phyloP scores from a whole-genome alignment of 1,139 yeast species.

The Kurtzmaniella quercitrusa region DNA sequence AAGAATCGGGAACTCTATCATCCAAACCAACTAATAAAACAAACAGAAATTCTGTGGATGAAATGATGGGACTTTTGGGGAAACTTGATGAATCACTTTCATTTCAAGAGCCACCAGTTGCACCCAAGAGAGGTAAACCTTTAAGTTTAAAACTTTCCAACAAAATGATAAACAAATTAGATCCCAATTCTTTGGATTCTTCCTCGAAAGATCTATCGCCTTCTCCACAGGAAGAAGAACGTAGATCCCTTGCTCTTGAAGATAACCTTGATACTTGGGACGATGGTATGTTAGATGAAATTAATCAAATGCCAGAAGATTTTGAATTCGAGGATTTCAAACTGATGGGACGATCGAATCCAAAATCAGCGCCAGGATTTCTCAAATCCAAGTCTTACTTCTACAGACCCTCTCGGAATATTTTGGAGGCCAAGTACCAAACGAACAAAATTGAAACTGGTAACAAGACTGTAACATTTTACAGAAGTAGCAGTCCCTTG shows the following conservation, averaged over 20 bases:
- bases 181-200: not conserved
- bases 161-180: not conserved
- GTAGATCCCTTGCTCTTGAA: not conserved
- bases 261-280: constrained; percentile 19
- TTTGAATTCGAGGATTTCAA: constrained; percentile 45
- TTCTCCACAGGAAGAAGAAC: constrained; percentile 1
- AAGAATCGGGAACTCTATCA: not conserved
- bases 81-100: constrained; percentile 10
- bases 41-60: constrained; percentile 21
- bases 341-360: constrained; percentile 9
- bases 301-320: constrained; percentile 57
- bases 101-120: not conserved
- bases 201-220: constrained; percentile 1
- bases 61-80: constrained; percentile 23
- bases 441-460: constrained; percentile 48
- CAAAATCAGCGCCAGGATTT: constrained; percentile 9
- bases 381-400: constrained; percentile 34
- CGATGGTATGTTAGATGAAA: constrained; percentile 46
- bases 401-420: constrained; percentile 30
- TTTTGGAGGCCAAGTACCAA: constrained; percentile 18
- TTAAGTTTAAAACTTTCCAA: not conserved
- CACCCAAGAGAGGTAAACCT: not conserved
- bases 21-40: not conserved
- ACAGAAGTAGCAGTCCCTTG: constrained; percentile 17
- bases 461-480: constrained; percentile 56